A percentile compares a stretch with the other conserved stretches of the same genome.
Evolutionary conservation across 495 filamentous ascomycete genomes (phyloP).

Genomic region (Rhypophila decipiens): DNA sequence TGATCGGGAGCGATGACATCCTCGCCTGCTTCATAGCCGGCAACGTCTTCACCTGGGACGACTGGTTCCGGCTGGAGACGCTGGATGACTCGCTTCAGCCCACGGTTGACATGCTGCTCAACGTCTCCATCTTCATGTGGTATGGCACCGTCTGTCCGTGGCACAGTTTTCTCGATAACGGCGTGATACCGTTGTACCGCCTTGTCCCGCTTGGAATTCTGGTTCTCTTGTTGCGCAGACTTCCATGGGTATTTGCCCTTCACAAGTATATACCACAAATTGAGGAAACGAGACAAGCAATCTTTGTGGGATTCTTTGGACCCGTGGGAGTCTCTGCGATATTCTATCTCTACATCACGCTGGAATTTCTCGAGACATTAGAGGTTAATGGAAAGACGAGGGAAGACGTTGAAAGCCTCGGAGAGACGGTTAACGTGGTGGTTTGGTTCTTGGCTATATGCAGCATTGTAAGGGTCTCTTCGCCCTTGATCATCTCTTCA

Average conservation of each 20-base stretch:
- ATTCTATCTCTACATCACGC: conserved; percentile 78
- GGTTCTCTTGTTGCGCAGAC: conserved; percentile 70
- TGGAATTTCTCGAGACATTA: conserved; percentile 58
- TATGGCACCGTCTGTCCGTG: conserved; percentile 86
- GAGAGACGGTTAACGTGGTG: conserved; percentile 60
- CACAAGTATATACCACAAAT: conserved; percentile 77
- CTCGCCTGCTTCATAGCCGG: conserved; percentile 92
- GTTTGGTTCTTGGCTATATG: conserved; percentile 85
- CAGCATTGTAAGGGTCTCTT: conserved; percentile 63
- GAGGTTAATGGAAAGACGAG: conserved; percentile 53
- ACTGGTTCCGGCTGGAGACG: conserved; percentile 89
- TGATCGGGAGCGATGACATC: conserved; percentile 88
- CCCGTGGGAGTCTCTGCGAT: conserved; percentile 91
- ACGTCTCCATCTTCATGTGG: conserved; percentile 85
- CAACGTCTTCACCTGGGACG: conserved; percentile 84
- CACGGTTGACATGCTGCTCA: conserved; percentile 75
- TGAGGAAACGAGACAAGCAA: conserved; percentile 62
- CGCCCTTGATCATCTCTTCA: too few relatives aligned
- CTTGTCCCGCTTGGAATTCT: conserved; percentile 74
- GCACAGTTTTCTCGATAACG: conserved; percentile 59
- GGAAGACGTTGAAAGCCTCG: conserved; percentile 57
- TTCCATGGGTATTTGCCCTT: conserved; percentile 68
- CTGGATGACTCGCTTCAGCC: conserved; percentile 85
- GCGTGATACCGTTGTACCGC: conserved; percentile 68
- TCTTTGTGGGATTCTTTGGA: conserved; percentile 89